Evolutionary conservation across 1,139 yeast genomes (phyloP).

Genomic region (Yamadazyma songkhlaensis): DNA sequence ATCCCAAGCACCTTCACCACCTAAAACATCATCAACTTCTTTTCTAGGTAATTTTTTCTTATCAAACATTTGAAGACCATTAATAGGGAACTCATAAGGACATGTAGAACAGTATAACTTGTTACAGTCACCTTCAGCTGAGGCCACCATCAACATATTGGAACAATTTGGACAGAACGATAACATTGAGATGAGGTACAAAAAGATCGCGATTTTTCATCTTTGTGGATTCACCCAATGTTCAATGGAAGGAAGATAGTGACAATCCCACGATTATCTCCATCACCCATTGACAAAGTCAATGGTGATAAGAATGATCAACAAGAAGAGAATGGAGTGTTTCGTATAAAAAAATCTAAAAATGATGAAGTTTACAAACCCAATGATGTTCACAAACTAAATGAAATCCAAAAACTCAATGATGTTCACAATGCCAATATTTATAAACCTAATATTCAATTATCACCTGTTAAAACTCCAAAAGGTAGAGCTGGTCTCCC

Average conservation of each 20-base stretch:
- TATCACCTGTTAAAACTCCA: slow-evolving; percentile 34
- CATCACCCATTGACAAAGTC: slow-evolving; percentile 6
- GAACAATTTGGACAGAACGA: slow-evolving; percentile 94
- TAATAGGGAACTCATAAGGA: slow-evolving; percentile 88
- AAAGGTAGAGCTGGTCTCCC: slow-evolving; percentile 46
- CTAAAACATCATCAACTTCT: slow-evolving; percentile 93
- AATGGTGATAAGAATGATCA: too few relatives aligned
- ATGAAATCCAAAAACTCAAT: too few relatives aligned
- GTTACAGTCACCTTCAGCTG: slow-evolving; percentile 36
- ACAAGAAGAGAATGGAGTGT: slow-evolving; percentile 18
- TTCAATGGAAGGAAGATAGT: neutral
- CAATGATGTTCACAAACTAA: too few relatives aligned
- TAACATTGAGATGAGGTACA: slow-evolving; percentile 35
- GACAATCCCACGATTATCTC: slow-evolving; percentile 2
- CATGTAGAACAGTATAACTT: slow-evolving; percentile 87
- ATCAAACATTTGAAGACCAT: slow-evolving; percentile 80
- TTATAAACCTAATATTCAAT: slow-evolving; percentile 1
- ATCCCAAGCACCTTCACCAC: slow-evolving; percentile 99
- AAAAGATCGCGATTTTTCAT: neutral
- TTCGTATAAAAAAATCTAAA: too few relatives aligned
- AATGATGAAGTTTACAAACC: too few relatives aligned
- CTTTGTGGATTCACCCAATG: neutral
- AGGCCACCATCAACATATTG: slow-evolving; percentile 67
- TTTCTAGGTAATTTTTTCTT: slow-evolving; percentile 80
- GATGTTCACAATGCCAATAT: too few relatives aligned